Base-by-base conservation (phyloP, 1,284 basidiomycete genomes). In the Puccinia hordei region DNA sequence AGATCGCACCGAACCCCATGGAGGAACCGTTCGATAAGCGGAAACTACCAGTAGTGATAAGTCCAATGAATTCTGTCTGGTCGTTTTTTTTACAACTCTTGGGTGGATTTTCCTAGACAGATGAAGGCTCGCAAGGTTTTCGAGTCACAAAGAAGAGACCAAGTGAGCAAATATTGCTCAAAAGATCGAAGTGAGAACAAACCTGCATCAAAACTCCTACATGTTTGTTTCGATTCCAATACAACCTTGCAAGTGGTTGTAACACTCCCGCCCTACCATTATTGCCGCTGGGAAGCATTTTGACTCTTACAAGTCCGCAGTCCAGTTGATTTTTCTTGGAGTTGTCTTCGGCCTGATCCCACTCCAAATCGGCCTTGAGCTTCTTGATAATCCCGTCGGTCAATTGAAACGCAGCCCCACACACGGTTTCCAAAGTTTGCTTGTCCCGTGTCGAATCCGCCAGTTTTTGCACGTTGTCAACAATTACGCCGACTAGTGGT, bases 171-270 rank as follows among this genome's bases (percentile, higher is more conserved):
- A 51, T 51, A 53, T 35, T 38, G 49, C n/a, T 35, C 12, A 33
- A 27, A 33, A 10, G 19, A 17, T 74, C 24, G 24, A 38, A 13
- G 55, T 35, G 49, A 53, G 24, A 55, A 49, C n/a, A 46, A 24
- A 49, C 4, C 3, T 2, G 49, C 22, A 46, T 24, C 44, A 33
- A 35, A 59, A 41, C 15, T n/a, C 55, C 44, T 46, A 73, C 49
- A 53, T 38, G 5, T 73, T 35, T 53, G 44, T 73, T 41, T 9
- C 33, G 38, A 46, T 74, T 61, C 73, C 73, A 74, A 53, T 74
- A 74, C 24, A 74, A 49, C 57, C 73, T 74, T 44, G 73, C 73
- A 24, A 74, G 53, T 13, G 73, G 46, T 63, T 61, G 13, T 59
- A 74, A 24, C 2, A 74, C 73, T 44, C 73, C 73, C 24, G 55